These are phyloP conservation scores for Stromatinia cepivora DNA, from an alignment of 2,329 filamentous ascomycete genomes.

Conservation along the genomic window DNA sequence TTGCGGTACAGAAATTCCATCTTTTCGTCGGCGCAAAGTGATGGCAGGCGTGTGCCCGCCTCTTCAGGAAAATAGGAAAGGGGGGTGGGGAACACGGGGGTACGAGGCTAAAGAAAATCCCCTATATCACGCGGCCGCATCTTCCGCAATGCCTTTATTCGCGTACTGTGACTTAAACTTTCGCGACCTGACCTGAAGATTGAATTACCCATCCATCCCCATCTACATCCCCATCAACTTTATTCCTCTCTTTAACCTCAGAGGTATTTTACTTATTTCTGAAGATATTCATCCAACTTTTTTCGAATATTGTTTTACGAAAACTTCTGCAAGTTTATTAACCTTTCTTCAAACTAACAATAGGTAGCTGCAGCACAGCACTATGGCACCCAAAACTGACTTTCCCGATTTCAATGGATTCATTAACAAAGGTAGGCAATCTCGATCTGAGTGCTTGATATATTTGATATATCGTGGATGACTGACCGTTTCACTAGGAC, in stretches of 20 bases:
- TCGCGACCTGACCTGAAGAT: constrained; percentile 8
- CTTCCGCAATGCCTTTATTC: neutral
- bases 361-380: constrained; percentile 10
- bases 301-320: neutral
- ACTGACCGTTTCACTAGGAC: constrained; percentile 41
- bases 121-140: neutral
- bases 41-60: too few species aligned
- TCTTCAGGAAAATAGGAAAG: neutral
- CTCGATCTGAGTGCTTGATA: neutral
- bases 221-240: neutral
- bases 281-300: neutral
- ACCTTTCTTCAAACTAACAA: neutral
- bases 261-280: neutral
- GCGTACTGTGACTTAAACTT: constrained; percentile 4
- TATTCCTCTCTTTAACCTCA: neutral
- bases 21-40: too few species aligned
- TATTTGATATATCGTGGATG: neutral
- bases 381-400: constrained; percentile 40
- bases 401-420: constrained; percentile 40
- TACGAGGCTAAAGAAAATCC: too few species aligned
- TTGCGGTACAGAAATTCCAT: neutral
- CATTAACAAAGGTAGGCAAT: constrained; percentile 37
- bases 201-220: neutral
- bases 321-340: neutral
- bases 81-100: neutral